A percentile compares a stretch with the other conserved stretches of the same genome.
phyloP scores from a whole-genome alignment of 208 protist genomes.

The Acanthamoeba rhysodes region DNA sequence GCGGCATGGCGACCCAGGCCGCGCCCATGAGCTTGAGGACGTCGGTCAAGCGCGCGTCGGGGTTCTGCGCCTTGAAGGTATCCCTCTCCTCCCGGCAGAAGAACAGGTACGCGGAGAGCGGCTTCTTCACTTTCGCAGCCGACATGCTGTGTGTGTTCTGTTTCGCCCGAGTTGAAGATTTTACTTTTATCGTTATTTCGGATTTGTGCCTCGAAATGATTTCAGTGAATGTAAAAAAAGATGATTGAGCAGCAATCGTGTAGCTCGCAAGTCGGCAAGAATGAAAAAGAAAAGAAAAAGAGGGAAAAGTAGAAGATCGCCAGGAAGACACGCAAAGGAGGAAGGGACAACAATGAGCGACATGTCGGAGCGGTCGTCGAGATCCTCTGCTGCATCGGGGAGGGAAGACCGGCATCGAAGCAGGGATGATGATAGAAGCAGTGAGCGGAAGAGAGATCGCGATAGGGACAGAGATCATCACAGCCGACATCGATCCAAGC shows the following conservation, averaged over 20 bases:
- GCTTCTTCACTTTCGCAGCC: background rate
- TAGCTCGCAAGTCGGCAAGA: background rate
- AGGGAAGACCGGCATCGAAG: background rate
- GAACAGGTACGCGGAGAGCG: constrained; percentile 21
- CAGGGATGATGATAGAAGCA: background rate
- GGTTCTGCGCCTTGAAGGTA: background rate
- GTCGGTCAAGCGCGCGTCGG: background rate
- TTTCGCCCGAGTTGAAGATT: background rate
- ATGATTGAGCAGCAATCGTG: no score
- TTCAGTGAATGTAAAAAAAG: no score
- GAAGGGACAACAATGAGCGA: background rate
- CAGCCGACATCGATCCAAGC: background rate
- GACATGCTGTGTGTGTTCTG: background rate
- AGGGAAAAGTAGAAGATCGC: background rate
- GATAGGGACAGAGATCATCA: background rate
- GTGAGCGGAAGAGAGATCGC: background rate
- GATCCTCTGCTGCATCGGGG: background rate
- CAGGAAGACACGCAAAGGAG: background rate
- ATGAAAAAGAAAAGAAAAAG: constrained; percentile 32
- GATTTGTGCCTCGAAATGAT: no score
- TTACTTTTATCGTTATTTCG: no score
- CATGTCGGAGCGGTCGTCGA: background rate
- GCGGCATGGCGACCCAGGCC: background rate
- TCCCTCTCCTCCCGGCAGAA: constrained; percentile 57
- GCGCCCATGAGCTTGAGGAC: background rate